Conservation (phyloP, 2,329 filamentous ascomycete genomes). For the Fusarium pseudoanthophilum region DNA sequence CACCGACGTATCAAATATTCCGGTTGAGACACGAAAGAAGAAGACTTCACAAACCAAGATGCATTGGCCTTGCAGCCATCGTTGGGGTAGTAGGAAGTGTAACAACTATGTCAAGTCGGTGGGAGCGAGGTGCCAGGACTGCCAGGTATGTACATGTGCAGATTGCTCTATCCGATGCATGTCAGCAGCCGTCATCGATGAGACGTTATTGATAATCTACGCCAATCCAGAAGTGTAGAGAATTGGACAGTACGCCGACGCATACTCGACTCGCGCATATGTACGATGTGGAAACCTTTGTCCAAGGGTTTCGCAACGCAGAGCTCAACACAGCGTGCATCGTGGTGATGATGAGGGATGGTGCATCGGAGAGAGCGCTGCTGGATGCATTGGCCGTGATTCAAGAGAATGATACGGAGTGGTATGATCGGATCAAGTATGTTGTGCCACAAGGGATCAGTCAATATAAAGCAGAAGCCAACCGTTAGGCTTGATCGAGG, state of each 20-base stretch:
- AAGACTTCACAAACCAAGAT: constrained; percentile 12
- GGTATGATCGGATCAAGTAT: constrained; percentile 31
- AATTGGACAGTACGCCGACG: constrained; percentile 34
- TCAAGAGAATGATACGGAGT: constrained; percentile 27
- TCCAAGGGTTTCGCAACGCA: constrained; percentile 34
- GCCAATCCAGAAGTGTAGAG: constrained; percentile 28
- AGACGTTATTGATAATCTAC: constrained; percentile 25
- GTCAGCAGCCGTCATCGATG: constrained; percentile 14
- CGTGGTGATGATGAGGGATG: constrained; percentile 36
- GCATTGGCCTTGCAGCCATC: constrained; percentile 41
- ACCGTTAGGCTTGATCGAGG: background rate
- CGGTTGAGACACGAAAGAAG: background rate
- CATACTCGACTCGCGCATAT: constrained; percentile 37
- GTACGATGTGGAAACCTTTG: constrained; percentile 36
- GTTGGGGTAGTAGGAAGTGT: constrained; percentile 39
- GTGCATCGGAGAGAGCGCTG: constrained; percentile 29
- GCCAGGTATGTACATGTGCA: constrained; percentile 34
- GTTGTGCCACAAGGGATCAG: constrained; percentile 33
- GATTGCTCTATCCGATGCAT: background rate
- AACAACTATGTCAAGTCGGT: constrained; percentile 34
- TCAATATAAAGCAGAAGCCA: constrained; percentile 15
- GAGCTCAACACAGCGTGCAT: constrained; percentile 34
- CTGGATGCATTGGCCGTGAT: constrained; percentile 36
- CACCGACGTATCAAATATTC: background rate
- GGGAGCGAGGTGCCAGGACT: constrained; percentile 35